Base-by-base conservation (phyloP, 768 basidiomycete genomes). In the Xerocomellus dryophilus region DNA sequence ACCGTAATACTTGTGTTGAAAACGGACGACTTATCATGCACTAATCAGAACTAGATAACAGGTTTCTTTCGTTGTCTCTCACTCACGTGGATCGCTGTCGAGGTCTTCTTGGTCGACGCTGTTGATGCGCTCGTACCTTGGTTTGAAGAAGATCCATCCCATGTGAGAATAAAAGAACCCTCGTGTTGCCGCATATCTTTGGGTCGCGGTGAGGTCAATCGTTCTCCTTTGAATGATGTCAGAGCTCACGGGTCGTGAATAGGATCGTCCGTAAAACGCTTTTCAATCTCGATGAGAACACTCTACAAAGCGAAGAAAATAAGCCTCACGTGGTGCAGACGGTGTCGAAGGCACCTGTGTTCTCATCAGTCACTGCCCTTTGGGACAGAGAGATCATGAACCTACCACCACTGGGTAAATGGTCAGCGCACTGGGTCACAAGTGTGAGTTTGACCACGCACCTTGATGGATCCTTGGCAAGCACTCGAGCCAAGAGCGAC, bases 1-100 rank as follows among this genome's bases (percentile, higher is more conserved):
- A 57, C 56, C 31, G 27, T 57, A 57, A 15, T 57, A 49, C 25
- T 49, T 57, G 42, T 57, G 54, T 18, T 57, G 56, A 49, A 57
- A 43, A 5, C 36, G 54, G 32, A 57, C 54, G 5, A 49, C 56
- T 57, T 43, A 9, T 35, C 15, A 20, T 36, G 29, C 15, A 12
- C 25, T 32, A 1, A 38, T 56, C 12, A 56, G 55, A 18, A 25
- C 14, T 14, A n/a, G 25, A 23, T 11, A 41, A 31, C n/a, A 5
- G 2, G 15, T 17, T n/a, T 23, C 4, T 31, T 54, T 43, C 18
- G 36, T n/a, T 31, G 20, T 23, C 15, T 25, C 27, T 49, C 36
- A 57, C 56, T 57, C 54, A 56, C 46, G 56, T 7, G 23, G 35
- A 38, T 51, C 56, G 17, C 12, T 35, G 11, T 48, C 36, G 18